Percentiles rank a stretch among this genome's conserved stretches.
These are phyloP conservation scores for Hypsizygus marmoreus DNA, from an alignment of 768 basidiomycete genomes.

Conservation along the genomic window DNA sequence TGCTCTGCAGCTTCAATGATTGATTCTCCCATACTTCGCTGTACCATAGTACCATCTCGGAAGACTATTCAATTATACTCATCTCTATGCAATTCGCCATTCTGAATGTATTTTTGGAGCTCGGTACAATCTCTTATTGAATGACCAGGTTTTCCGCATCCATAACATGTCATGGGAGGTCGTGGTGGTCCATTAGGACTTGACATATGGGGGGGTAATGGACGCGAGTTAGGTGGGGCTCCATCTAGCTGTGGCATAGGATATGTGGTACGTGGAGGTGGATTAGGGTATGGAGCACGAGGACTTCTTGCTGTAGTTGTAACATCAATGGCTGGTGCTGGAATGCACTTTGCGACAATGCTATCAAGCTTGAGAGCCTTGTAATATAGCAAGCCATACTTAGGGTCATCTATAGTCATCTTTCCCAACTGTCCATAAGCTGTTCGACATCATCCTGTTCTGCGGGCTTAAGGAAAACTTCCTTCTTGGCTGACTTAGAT, in stretches of 20 bases:
- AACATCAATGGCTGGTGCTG: neutral
- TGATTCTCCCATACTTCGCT: neutral
- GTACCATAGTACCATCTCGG: neutral
- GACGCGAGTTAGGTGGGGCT: neutral
- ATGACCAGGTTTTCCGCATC: slow-evolving; percentile 5
- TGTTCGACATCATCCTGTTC: neutral
- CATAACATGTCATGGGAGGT: slow-evolving; percentile 4
- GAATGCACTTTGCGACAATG: neutral
- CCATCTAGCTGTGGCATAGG: neutral
- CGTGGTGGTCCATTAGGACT: neutral
- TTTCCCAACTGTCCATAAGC: neutral
- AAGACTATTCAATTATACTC: neutral
- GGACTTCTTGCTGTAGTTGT: neutral
- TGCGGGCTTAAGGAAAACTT: too few species aligned
- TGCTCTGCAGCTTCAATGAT: slow-evolving; percentile 4
- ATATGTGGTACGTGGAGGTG: neutral
- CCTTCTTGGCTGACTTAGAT: too few species aligned
- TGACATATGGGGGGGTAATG: neutral
- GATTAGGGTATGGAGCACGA: neutral
- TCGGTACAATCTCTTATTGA: slow-evolving; percentile 1
- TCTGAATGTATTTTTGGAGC: neutral
- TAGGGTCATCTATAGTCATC: slow-evolving; percentile 2
- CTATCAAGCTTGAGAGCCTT: slow-evolving; percentile 3
- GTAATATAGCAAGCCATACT: slow-evolving; percentile 1
- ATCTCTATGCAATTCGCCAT: neutral